Conservation (phyloP, 441 rosid genomes). For the Corymbia calophylla region DNA sequence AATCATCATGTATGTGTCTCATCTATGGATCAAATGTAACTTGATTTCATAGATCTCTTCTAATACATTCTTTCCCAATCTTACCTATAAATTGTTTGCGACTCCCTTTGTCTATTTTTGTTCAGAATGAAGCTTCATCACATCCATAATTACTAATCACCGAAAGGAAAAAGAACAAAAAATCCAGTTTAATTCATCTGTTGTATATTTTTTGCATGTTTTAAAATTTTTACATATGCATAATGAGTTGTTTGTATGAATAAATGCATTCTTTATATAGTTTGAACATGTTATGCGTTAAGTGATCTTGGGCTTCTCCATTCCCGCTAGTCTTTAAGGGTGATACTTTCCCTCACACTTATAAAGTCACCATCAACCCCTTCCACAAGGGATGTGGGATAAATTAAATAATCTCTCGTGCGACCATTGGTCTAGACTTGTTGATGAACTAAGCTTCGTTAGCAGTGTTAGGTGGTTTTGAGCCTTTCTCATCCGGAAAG, state of each 20-base stretch:
- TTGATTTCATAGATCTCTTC: neutral
- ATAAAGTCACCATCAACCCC: no score
- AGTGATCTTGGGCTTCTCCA: no score
- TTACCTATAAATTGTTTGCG: fast-evolving
- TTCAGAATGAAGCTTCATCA: neutral
- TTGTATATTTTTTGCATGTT: neutral
- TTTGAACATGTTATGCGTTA: neutral
- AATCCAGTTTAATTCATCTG: neutral
- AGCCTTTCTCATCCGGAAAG: no score
- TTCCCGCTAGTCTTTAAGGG: no score
- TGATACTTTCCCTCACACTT: no score
- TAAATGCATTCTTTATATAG: no score
- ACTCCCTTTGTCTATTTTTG: neutral
- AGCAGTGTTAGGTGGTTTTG: no score
- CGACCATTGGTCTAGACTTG: no score
- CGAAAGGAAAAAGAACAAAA: neutral
- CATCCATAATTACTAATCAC: neutral
- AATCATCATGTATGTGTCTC: neutral
- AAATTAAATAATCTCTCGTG: no score
- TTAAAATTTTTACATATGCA: neutral
- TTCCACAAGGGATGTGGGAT: no score
- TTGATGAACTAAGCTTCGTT: no score
- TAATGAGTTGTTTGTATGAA: neutral
- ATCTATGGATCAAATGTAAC: neutral
- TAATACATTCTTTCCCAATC: neutral